These are phyloP conservation scores for Diospyros lotus DNA, from an alignment of 148 eudicot genomes.

Conservation along the genomic window DNA sequence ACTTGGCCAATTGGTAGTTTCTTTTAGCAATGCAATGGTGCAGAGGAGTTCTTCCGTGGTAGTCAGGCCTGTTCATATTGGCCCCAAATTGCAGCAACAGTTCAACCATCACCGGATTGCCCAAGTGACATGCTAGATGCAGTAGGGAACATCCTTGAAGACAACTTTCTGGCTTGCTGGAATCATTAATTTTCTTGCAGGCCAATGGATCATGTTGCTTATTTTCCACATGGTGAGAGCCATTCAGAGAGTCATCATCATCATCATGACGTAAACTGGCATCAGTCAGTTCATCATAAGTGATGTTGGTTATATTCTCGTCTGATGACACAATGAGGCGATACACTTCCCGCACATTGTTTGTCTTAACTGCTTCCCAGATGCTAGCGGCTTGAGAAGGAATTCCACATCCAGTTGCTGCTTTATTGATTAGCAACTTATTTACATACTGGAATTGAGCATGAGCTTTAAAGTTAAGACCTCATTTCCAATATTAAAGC, in stretches of 20 bases:
- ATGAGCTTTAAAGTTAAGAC: conserved; percentile 5
- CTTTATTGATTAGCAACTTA: conserved; percentile 52
- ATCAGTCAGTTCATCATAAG: conserved; percentile 49
- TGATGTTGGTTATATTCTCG: conserved; percentile 50
- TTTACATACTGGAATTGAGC: conserved; percentile 54
- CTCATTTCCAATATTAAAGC: neutral
- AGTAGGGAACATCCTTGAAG: conserved; percentile 75
- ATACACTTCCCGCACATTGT: conserved; percentile 71
- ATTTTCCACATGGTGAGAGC: conserved; percentile 29
- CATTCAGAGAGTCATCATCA: conserved; percentile 25
- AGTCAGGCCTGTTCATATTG: conserved; percentile 72
- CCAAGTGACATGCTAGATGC: conserved; percentile 79
- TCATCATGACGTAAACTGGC: conserved; percentile 23
- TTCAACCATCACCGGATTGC: conserved; percentile 72
- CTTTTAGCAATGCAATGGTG: conserved; percentile 79
- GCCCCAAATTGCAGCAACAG: conserved; percentile 85
- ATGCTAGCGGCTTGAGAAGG: conserved; percentile 45
- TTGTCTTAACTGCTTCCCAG: conserved; percentile 83
- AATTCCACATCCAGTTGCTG: conserved; percentile 23
- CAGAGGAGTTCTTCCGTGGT: conserved; percentile 89
- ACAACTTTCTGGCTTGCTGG: conserved; percentile 48
- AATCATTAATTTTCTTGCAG: conserved; percentile 45
- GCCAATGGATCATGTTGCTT: conserved; percentile 37
- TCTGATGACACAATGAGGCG: conserved; percentile 59
- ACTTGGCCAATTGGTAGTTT: conserved; percentile 74